Percentiles rank a stretch among this genome's conserved stretches.
Conservation (phyloP, 805 yeast species). For the Candida argentea region DNA sequence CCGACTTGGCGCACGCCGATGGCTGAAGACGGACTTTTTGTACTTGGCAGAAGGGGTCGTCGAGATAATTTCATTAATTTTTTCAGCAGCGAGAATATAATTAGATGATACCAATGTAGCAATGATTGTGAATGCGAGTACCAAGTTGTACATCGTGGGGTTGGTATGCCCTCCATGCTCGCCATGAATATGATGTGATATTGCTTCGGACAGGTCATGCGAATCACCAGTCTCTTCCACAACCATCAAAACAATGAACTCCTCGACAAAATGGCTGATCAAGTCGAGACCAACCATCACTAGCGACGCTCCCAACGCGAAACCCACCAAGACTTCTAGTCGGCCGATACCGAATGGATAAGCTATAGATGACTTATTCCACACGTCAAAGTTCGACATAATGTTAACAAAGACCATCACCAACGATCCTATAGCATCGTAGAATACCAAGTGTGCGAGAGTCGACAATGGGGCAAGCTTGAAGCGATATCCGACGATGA, state of each 20-base stretch:
- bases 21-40: too few species aligned
- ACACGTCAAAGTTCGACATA: constrained; percentile 85
- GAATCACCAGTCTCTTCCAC: constrained; percentile 16
- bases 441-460: constrained; percentile 76
- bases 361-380: constrained; percentile 73
- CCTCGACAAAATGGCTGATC: constrained; percentile 80
- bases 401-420: constrained; percentile 64
- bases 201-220: constrained; percentile 14
- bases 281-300: constrained; percentile 88
- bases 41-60: constrained; percentile 6
- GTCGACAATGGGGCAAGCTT: constrained; percentile 58
- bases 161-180: constrained; percentile 10
- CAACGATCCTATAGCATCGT: constrained; percentile 73
- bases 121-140: constrained; percentile 9
- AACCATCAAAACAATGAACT: constrained; percentile 39
- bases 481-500: constrained; percentile 47
- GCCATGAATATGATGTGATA: constrained; percentile 32
- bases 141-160: constrained; percentile 22
- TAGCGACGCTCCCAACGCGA: constrained; percentile 75
- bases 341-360: constrained; percentile 94
- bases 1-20: constrained; percentile 2
- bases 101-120: constrained; percentile 24
- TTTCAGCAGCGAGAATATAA: constrained; percentile 22
- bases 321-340: constrained; percentile 77
- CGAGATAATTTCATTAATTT: constrained; percentile 24